phyloP scores from a whole-genome alignment of 257 asterid genomes.

The Jacaranda mimosifolia region DNA sequence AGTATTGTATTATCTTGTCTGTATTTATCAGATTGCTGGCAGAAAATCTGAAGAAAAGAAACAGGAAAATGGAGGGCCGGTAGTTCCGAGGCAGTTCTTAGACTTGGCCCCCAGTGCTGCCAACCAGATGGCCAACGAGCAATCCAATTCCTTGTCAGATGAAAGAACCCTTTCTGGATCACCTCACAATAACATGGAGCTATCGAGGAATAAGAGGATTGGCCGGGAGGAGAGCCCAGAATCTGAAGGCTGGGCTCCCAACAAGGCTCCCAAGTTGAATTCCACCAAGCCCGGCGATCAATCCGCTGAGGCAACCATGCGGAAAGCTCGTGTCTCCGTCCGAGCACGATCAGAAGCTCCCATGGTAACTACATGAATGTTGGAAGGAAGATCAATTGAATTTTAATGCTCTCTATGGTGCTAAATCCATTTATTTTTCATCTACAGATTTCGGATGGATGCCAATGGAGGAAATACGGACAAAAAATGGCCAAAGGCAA shows the following conservation, averaged over 20 bases:
- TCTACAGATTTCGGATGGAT: constrained; percentile 87
- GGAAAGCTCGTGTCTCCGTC: constrained; percentile 97
- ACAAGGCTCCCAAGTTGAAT: constrained; percentile 56
- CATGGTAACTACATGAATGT: constrained; percentile 48
- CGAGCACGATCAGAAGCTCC: constrained; percentile 99
- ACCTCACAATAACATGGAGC: constrained; percentile 41
- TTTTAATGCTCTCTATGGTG: not conserved
- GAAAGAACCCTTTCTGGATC: constrained; percentile 85
- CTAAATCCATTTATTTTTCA: not conserved
- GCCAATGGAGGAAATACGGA: constrained; percentile 98
- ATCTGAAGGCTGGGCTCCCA: constrained; percentile 75
- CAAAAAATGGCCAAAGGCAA: constrained; percentile 98
- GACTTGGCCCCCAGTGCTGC: constrained; percentile 51
- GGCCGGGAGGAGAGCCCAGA: constrained; percentile 81
- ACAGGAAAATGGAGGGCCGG: constrained; percentile 34
- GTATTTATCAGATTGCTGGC: constrained; percentile 36
- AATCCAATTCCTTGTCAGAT: constrained; percentile 70
- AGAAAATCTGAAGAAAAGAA: constrained; percentile 45
- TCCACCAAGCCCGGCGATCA: constrained; percentile 56
- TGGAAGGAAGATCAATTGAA: not conserved
- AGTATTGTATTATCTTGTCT: not conserved
- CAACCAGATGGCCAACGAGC: constrained; percentile 45
- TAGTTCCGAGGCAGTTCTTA: constrained; percentile 71
- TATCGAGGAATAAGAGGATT: constrained; percentile 46
- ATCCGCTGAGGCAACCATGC: constrained; percentile 77